Evolutionary conservation across 768 basidiomycete genomes (phyloP), one percentile per base, ranked within the genome.

Genomic region (Termitomyces sp.): DNA sequence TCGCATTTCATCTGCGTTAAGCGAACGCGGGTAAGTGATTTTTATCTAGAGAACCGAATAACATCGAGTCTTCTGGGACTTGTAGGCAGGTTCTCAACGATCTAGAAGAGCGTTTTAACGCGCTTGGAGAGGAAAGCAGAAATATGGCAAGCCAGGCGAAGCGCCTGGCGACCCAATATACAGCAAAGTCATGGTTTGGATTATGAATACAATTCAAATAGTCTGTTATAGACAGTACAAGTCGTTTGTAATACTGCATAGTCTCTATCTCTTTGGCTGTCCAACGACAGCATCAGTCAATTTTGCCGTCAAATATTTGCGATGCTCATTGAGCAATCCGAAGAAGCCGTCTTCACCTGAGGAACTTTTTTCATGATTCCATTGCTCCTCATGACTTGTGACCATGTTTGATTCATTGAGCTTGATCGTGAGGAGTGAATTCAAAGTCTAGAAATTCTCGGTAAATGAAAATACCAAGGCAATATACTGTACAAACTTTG

Each of bases 121-220:
- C 81, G 0, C 66, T 88, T n/a, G 84, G 83, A 65, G 72, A 81
- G 55, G 85, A 85, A 3, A 87, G 84, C 62, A 81, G 74, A 63
- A 78, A 71, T 59, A 86, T 88, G 85, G 77, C 82, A 1, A 63
- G 75, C 1, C 84, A 88, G 82, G 85, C 87, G 6, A 88, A 85
- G 64, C 73, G 75, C 40, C 64, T 87, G 5, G 87, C 87, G 15
- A 70, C 83, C 14, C 75, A 83, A 60, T 83, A 87, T 61, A 76
- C 77, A 1, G 75, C 82, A 21, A 88, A 84, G 69, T 74, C 76
- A 30, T 88, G 86, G 85, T 83, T 88, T 68, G 76, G 77, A 15
- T 76, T 84, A 43, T 52, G 7, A 26, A n/a, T 3, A 32, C 5
- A 11, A 3, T 15, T 30, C 15, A 4, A 17, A 17, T 7, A 2